Conservation (phyloP, 768 basidiomycete genomes). For the Megacollybia marginata region DNA sequence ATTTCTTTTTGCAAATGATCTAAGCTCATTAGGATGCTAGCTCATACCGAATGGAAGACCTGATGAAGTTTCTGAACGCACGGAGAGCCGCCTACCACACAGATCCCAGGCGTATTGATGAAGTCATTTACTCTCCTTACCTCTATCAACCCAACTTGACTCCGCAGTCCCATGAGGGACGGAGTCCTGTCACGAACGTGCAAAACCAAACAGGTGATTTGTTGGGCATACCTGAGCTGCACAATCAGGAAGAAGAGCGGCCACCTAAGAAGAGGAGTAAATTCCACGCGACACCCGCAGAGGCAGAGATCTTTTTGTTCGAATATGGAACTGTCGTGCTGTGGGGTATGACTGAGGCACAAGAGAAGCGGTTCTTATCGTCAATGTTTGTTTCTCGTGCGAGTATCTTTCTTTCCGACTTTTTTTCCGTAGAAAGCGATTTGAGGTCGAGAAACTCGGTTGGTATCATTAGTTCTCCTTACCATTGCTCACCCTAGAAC, state of each 20-base stretch:
- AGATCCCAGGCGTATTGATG: conserved; percentile 82
- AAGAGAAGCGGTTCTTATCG: conserved; percentile 84
- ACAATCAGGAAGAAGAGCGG: conserved; percentile 23
- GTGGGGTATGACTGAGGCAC: conserved; percentile 95
- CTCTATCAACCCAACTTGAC: conserved; percentile 53
- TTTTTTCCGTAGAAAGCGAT: conserved; percentile 67
- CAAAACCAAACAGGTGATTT: conserved; percentile 46
- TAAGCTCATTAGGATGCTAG: conserved; percentile 28
- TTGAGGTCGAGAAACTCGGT: conserved; percentile 86
- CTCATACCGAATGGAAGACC: conserved; percentile 81
- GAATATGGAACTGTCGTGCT: conserved; percentile 93
- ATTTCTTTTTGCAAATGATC: neutral
- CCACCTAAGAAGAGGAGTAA: conserved; percentile 51
- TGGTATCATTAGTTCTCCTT: conserved; percentile 9
- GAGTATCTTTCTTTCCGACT: neutral
- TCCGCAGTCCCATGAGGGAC: conserved; percentile 7
- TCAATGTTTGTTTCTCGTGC: conserved; percentile 59
- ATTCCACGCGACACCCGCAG: conserved; percentile 56
- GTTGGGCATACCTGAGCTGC: conserved; percentile 70
- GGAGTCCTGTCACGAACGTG: conserved; percentile 2
- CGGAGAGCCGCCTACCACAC: conserved; percentile 78
- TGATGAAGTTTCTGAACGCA: conserved; percentile 86
- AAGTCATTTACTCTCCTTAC: conserved; percentile 92
- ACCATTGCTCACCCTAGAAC: conserved; percentile 1
- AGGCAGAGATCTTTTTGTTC: conserved; percentile 90